Evolutionary conservation across 2,329 filamentous ascomycete genomes (phyloP), one percentile per base, ranked within the genome.

Genomic region (Helotiales sp.): DNA sequence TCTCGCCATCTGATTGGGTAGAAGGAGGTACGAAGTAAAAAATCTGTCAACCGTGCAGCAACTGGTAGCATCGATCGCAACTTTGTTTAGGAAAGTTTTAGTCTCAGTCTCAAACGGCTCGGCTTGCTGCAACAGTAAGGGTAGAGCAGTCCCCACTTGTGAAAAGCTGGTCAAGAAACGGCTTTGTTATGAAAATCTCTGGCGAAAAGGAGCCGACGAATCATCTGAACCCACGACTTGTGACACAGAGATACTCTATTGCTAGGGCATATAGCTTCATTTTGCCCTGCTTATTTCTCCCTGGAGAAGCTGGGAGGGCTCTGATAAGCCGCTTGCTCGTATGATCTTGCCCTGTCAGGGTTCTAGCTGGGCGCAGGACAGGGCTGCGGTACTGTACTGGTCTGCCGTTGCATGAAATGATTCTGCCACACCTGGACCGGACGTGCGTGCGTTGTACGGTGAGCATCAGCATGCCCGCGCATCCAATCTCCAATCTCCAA

Each of bases 401-500:
- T 59, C 40, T 59, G 37, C 55, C 40, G 55, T n/a, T 59, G 55
- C 55, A 59, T 59, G n/a, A n/a, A n/a, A n/a, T n/a, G 40, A 43
- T 43, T 59, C 6, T 57, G 40, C 40, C 17, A 20, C 40, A 20
- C 6, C 34, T 24, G 22, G 26, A 32, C 52, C 24, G 52, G 30
- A 59, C 20, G 55, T 34, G 45, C 55, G 55, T 59, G 55, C 55
- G 55, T 13, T 45, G 55, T 45, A 59, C 40, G 55, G 55, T 43
- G 40, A 59, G 20, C 40, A 59, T 43, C 3, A 30, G 55, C 34
- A 43, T 58, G 43, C 43, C 6, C 15, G 15, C 24, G 34, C 43
- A 50, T 50, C 40, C 26, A 50, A 61, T 50, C 43, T 49, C n/a
- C n/a, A n/a, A n/a, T n/a, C 59, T 61, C 28, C 43, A 61, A 49